phyloP scores from a whole-genome alignment of 768 basidiomycete genomes.

The Auriscalpium vulgare region DNA sequence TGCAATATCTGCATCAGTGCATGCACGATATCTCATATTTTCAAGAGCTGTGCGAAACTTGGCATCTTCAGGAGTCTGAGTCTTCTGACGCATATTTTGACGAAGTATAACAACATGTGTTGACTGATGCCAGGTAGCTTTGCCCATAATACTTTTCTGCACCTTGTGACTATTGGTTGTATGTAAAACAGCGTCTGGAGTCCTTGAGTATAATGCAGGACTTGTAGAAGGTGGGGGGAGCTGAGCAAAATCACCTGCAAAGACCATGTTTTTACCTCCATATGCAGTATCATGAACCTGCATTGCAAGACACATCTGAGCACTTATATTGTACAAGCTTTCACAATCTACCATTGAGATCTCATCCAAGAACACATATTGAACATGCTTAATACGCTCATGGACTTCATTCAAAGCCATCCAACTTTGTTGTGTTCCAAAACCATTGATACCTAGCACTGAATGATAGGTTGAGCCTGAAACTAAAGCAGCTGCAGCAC shows the following conservation, averaged over 20 bases:
- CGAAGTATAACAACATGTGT: slow-evolving; percentile 14
- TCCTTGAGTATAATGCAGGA: slow-evolving; percentile 15
- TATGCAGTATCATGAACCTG: too few relatives aligned
- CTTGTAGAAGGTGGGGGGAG: slow-evolving; percentile 22
- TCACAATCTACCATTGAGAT: slow-evolving; percentile 33
- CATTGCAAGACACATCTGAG: slow-evolving; percentile 14
- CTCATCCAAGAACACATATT: slow-evolving; percentile 37
- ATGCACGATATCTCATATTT: slow-evolving; percentile 32
- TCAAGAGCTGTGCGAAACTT: slow-evolving; percentile 23
- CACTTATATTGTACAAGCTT: slow-evolving; percentile 21
- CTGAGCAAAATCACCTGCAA: slow-evolving; percentile 42
- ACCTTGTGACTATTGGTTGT: not conserved
- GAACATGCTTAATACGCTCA: slow-evolving; percentile 18
- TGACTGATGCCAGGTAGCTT: slow-evolving; percentile 14
- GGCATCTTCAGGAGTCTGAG: slow-evolving; percentile 17
- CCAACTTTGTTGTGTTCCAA: not conserved
- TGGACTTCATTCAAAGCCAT: not conserved
- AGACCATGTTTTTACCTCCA: slow-evolving; percentile 34
- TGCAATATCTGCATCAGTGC: slow-evolving; percentile 29
- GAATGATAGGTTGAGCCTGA: slow-evolving; percentile 19
- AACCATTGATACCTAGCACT: slow-evolving; percentile 1
- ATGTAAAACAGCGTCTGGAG: not conserved
- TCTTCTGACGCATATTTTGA: slow-evolving; percentile 14
- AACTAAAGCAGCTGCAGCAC: slow-evolving; percentile 10
- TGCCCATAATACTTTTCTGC: slow-evolving; percentile 8